Evolutionary conservation across 1,284 basidiomycete species (phyloP).

Genomic region (Microbotryomycetes sp.): DNA sequence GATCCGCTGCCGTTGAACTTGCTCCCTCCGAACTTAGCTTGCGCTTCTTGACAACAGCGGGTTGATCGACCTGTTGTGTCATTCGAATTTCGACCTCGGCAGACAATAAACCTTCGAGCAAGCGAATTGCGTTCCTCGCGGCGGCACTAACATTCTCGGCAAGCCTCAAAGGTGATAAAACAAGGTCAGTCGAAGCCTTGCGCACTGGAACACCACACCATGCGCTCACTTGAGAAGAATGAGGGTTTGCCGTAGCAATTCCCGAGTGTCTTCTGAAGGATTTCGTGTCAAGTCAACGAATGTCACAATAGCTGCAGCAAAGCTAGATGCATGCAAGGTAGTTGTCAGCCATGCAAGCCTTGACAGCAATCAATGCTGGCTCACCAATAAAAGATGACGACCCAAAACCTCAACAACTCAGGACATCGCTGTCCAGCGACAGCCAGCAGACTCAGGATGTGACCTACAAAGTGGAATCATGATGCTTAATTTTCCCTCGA

Average conservation of each 20-base stretch:
- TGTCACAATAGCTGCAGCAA: conserved; percentile 15
- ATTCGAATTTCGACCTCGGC: not conserved
- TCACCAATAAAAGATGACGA: conserved; percentile 37
- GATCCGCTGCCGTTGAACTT: not conserved
- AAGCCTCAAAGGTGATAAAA: conserved; percentile 7
- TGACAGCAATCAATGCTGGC: conserved; percentile 34
- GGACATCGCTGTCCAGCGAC: conserved; percentile 30
- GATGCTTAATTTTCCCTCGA: no score
- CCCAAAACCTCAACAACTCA: conserved; percentile 38
- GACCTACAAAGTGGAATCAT: no score
- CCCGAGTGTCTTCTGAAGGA: conserved; percentile 5
- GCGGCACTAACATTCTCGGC: conserved; percentile 17
- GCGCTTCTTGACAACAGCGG: not conserved
- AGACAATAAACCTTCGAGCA: conserved; percentile 18
- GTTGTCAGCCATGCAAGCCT: conserved; percentile 22
- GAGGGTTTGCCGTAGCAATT: not conserved
- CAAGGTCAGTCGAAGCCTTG: not conserved
- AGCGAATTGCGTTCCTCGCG: conserved; percentile 9
- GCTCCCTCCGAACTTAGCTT: not conserved
- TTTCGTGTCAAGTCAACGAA: conserved; percentile 19
- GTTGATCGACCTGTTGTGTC: not conserved
- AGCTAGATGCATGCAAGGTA: not conserved
- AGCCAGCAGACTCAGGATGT: conserved; percentile 24
- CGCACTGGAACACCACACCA: no score
- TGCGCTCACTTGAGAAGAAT: not conserved